Evolutionary conservation across 192 early-diverging fungal genomes (phyloP).

Genomic region (Umbelopsis isabellina): DNA sequence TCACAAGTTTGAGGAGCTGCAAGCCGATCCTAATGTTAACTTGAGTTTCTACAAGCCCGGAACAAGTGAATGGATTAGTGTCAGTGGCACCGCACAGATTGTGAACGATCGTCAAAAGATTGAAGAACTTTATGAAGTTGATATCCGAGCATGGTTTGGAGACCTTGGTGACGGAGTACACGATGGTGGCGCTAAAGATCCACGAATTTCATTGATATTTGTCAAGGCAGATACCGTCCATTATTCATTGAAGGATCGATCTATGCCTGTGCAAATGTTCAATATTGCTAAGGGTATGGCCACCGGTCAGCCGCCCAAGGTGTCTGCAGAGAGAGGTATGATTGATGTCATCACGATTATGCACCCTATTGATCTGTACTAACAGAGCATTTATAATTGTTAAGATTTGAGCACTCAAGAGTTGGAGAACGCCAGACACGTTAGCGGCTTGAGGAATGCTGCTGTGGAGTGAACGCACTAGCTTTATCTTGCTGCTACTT

Average conservation of each 20-base stretch:
- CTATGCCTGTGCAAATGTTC: slow-evolving; percentile 23
- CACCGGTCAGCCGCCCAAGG: slow-evolving; percentile 32
- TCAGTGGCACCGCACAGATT: slow-evolving; percentile 43
- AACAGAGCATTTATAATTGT: neutral
- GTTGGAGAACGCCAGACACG: slow-evolving; percentile 13
- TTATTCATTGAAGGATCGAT: slow-evolving; percentile 28
- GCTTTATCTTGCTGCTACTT: neutral
- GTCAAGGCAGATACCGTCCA: slow-evolving; percentile 44
- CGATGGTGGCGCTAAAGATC: slow-evolving; percentile 47
- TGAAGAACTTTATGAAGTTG: slow-evolving; percentile 38
- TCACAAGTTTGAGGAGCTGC: slow-evolving; percentile 52
- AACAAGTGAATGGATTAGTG: slow-evolving; percentile 49
- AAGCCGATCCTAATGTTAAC: slow-evolving; percentile 48
- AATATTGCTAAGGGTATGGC: slow-evolving; percentile 30
- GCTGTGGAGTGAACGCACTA: neutral
- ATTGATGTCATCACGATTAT: neutral
- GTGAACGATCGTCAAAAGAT: slow-evolving; percentile 47
- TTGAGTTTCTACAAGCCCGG: slow-evolving; percentile 37
- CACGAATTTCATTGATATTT: slow-evolving; percentile 47
- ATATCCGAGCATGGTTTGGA: slow-evolving; percentile 49
- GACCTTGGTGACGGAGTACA: slow-evolving; percentile 52
- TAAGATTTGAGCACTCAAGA: slow-evolving; percentile 12
- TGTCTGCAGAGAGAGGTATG: slow-evolving; percentile 25
- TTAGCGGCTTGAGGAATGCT: neutral
- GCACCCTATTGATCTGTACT: neutral